These are phyloP conservation scores for Moricandia moricandioides DNA, from an alignment of 345 rosid species.

Conservation along the genomic window DNA sequence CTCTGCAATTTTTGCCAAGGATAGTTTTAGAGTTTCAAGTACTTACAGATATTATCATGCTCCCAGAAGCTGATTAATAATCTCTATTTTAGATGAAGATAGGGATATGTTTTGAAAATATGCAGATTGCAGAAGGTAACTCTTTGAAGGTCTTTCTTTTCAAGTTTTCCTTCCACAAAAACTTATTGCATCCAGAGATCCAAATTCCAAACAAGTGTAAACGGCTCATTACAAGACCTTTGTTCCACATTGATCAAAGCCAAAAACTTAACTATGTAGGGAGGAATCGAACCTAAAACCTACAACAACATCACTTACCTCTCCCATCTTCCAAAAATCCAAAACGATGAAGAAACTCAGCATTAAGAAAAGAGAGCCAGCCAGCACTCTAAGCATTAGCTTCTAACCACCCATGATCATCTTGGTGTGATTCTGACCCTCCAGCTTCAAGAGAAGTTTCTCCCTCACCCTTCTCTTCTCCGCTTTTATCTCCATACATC, in stretches of 20 bases:
- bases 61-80: no score
- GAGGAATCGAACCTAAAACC: background rate
- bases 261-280: background rate
- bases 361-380: background rate
- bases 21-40: no score
- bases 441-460: conserved; percentile 33
- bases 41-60: no score
- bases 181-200: background rate
- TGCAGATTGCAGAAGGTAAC: background rate
- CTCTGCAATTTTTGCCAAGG: no score
- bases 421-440: conserved; percentile 31
- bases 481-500: conserved; percentile 41
- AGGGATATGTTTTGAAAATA: background rate
- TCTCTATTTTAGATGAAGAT: no score
- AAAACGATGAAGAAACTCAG: conserved; percentile 16
- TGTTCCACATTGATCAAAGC: background rate
- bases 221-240: background rate
- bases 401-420: conserved; percentile 42
- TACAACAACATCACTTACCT: background rate
- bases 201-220: background rate
- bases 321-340: conserved; percentile 7
- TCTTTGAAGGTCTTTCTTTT: background rate
- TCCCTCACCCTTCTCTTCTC: conserved; percentile 35
- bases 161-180: background rate
- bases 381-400: conserved; percentile 45